phyloP scores from a whole-genome alignment of 495 filamentous ascomycete species.

The Aspergillus funiculosus region DNA sequence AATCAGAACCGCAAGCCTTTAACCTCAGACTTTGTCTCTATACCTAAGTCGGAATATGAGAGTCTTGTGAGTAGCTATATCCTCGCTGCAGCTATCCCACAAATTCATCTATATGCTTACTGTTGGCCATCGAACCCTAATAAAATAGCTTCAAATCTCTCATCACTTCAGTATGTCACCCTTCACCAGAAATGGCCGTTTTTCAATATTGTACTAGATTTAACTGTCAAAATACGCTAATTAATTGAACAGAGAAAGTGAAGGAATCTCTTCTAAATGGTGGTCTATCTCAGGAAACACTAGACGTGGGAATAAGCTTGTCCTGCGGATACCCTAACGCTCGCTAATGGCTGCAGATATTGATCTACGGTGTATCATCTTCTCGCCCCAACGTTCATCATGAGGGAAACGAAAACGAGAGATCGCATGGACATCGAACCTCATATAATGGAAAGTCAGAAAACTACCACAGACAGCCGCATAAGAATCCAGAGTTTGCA shows the following conservation, averaged over 20 bases:
- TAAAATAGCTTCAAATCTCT: constrained; percentile 39
- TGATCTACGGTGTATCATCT: constrained; percentile 43
- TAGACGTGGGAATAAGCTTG: constrained; percentile 45
- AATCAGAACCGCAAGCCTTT: constrained; percentile 7
- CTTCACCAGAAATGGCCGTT: too few relatives aligned
- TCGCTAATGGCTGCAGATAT: constrained; percentile 37
- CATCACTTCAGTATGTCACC: constrained; percentile 35
- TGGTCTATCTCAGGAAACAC: constrained; percentile 54
- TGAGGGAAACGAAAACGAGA: constrained; percentile 7
- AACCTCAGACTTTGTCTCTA: constrained; percentile 42
- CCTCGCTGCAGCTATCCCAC: not conserved
- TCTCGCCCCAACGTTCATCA: constrained; percentile 17
- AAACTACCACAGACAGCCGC: not conserved
- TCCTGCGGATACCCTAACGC: constrained; percentile 9
- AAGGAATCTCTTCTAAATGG: constrained; percentile 56
- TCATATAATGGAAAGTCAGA: not conserved
- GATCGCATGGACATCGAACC: not conserved
- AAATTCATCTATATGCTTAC: not conserved
- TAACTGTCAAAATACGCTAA: too few relatives aligned
- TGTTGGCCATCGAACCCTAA: constrained; percentile 16
- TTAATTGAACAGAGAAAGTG: constrained; percentile 47
- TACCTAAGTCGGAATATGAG: constrained; percentile 51
- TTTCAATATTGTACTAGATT: too few relatives aligned
- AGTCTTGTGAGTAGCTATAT: constrained; percentile 42
- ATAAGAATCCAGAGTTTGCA: constrained; percentile 5